Conservation (phyloP, 495 filamentous ascomycete species). For the Talaromyces borbonicus region DNA sequence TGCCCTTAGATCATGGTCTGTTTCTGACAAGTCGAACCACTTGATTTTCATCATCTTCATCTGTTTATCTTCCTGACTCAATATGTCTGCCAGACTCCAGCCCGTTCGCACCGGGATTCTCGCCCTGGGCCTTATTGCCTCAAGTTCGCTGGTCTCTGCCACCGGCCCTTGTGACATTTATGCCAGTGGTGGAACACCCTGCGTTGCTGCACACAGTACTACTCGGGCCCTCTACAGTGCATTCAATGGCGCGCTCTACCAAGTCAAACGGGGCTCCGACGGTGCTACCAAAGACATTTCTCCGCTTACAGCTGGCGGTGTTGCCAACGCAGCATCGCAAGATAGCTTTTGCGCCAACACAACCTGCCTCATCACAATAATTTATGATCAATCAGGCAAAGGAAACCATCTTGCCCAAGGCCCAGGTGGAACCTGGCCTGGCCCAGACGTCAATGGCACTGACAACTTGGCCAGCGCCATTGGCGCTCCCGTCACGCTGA, state of each 20-base stretch:
- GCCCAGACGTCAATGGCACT: conserved; percentile 42
- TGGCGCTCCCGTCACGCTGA: conserved; percentile 48
- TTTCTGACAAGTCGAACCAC: too few relatives aligned
- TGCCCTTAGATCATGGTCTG: too few relatives aligned
- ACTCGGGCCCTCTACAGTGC: conserved; percentile 25
- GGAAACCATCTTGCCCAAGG: conserved; percentile 41
- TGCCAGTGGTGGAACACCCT: conserved; percentile 27
- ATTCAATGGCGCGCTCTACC: not conserved
- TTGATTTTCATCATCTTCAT: not conserved
- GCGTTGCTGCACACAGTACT: conserved; percentile 49
- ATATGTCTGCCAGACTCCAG: conserved; percentile 18
- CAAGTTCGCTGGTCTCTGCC: conserved; percentile 13
- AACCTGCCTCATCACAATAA: conserved; percentile 34
- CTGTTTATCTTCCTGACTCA: not conserved
- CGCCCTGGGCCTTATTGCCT: conserved; percentile 31
- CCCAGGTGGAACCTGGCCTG: conserved; percentile 20
- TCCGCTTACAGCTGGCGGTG: not conserved
- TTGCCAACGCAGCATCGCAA: not conserved
- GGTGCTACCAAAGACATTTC: not conserved
- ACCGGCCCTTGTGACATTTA: conserved; percentile 1
- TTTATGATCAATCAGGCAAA: conserved; percentile 24
- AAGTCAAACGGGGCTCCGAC: not conserved
- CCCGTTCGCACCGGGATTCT: conserved; percentile 14
- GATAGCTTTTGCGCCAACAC: conserved; percentile 1
- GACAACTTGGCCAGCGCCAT: conserved; percentile 45